Base-by-base conservation (phyloP, 2,329 filamentous ascomycete species). In the Xylaria sp. region DNA sequence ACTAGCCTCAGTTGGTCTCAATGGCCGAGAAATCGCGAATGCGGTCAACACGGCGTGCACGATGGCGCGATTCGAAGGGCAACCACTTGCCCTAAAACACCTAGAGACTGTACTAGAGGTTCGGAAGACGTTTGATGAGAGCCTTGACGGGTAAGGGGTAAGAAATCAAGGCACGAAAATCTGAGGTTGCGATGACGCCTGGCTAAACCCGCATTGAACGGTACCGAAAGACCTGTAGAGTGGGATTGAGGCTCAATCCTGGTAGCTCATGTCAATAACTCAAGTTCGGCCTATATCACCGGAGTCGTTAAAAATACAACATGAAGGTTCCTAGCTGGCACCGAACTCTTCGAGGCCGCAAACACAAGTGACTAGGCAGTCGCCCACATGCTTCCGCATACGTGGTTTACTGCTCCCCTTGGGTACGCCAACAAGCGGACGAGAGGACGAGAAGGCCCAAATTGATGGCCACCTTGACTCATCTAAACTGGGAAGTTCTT, bases 401-500 rank as follows among this genome's bases (percentile, higher is more conserved):
- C 69, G 70, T 9, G 57, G 40, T 33, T 59, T 41, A 7, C 46
- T 53, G 21, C 52, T 66, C 17, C 60, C 64, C 35, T 70, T 72
- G 2, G 65, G 70, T 5, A 70, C 63, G 21, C 72, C 71, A 19
- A 73, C 63, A 41, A 75, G 68, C 13, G 72, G 73, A 17, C 73
- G 60, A 35, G 72, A 74, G 7, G 71, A 69, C 11, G 70, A 63
- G 48, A 71, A 72, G 3, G 69, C 67, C 72, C 72, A 75, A 21
- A 75, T 70, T 1, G 71, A 73, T 1, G 73, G 73, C 73, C 73
- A 75, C n/a, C 61, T 40, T 25, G 70, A 23, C 11, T 55, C 56
- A 11, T 61, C 68, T 9, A 71, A 44, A 9, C 21, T 60, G 3
- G 68, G 55, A 11, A 70, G 54, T 11, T 67, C 66, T 58, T 75